These are phyloP conservation scores for Calonectria multiphialidica DNA, from an alignment of 2,329 filamentous ascomycete species.

Conservation along the genomic window DNA sequence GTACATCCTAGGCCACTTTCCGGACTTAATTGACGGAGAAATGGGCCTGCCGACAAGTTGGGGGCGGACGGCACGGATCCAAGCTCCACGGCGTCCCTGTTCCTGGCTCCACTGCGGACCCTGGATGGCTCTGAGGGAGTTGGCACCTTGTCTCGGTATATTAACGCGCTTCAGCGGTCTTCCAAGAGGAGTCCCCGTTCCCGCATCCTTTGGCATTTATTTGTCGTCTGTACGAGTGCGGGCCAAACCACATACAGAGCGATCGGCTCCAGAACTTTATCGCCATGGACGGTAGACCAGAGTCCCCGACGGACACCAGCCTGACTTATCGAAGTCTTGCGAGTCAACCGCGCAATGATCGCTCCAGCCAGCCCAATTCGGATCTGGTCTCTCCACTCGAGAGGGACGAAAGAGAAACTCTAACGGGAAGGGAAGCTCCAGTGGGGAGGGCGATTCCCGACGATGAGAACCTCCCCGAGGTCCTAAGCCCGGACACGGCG, in stretches of 20 bases:
- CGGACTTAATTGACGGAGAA: constrained; percentile 5
- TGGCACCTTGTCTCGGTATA: constrained; percentile 3
- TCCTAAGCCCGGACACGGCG: not conserved
- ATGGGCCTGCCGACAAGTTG: not conserved
- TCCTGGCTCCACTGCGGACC: not conserved
- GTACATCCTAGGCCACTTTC: not conserved
- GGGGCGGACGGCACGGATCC: not conserved
- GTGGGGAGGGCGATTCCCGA: not conserved
- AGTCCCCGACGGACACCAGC: too few relatives aligned
- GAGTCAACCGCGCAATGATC: too few relatives aligned
- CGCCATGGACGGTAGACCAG: not conserved
- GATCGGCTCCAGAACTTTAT: not conserved
- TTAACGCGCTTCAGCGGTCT: not conserved
- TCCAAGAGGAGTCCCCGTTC: not conserved
- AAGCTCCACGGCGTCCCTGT: not conserved
- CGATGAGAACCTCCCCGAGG: not conserved
- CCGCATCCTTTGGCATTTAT: not conserved
- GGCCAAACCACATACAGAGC: not conserved
- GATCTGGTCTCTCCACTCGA: too few relatives aligned
- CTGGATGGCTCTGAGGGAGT: not conserved
- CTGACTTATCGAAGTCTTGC: too few relatives aligned
- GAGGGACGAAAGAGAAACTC: too few relatives aligned
- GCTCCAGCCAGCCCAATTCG: too few relatives aligned
- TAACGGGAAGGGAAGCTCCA: too few relatives aligned
- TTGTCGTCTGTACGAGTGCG: not conserved